These are phyloP conservation scores for Paramyrothecium roridum DNA, from an alignment of 2,329 filamentous ascomycete genomes.

Conservation along the genomic window DNA sequence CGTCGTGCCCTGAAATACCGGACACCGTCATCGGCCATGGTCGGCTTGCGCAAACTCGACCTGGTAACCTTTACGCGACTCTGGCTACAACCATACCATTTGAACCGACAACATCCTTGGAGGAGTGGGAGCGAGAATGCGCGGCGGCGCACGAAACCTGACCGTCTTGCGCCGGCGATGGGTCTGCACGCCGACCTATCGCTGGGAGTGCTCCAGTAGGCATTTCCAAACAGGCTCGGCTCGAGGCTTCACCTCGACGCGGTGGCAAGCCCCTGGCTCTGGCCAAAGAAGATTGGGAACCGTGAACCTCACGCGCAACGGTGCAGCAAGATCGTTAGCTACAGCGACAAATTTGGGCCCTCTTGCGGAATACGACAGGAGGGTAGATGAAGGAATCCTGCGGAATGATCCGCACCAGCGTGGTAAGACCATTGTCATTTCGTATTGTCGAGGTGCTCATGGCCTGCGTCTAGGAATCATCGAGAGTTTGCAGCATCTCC, in stretches of 20 bases:
- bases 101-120: neutral
- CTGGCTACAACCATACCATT: neutral
- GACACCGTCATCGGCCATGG: neutral
- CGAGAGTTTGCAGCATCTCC: conserved; percentile 81
- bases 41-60: neutral
- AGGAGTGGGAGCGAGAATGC: neutral
- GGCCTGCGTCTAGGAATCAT: conserved; percentile 66
- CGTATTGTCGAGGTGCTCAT: conserved; percentile 9
- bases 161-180: neutral
- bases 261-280: neutral
- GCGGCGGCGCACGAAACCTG: neutral
- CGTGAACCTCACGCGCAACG: neutral
- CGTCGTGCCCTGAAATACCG: neutral
- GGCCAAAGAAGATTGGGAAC: neutral
- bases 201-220: neutral
- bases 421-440: conserved; percentile 43
- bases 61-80: neutral
- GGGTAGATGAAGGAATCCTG: conserved; percentile 70
- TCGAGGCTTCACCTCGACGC: neutral
- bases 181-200: neutral
- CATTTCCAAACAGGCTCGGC: neutral
- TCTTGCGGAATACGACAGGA: conserved; percentile 80
- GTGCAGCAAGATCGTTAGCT: conserved; percentile 19
- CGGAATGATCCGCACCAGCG: conserved; percentile 89
- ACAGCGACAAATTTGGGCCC: conserved; percentile 56